Conservation (phyloP, 352 stramenopile genomes). For the Blastocystis sp. region DNA sequence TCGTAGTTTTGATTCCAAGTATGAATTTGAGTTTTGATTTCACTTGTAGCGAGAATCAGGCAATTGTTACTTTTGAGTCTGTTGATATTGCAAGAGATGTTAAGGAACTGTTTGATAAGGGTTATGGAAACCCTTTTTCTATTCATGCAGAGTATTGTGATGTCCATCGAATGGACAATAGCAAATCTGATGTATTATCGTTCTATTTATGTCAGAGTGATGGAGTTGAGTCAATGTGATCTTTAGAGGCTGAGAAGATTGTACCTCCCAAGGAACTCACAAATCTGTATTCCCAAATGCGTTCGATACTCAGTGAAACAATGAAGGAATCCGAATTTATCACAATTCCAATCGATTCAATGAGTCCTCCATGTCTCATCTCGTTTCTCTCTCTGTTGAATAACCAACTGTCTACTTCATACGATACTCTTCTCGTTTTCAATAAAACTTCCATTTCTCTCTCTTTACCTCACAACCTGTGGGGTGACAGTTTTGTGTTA, state of each 20-base stretch:
- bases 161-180: neutral
- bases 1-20: neutral
- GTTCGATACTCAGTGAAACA: neutral
- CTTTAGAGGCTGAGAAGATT: neutral
- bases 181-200: too few species aligned
- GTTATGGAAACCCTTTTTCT: neutral
- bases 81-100: neutral
- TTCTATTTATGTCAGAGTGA: too few species aligned
- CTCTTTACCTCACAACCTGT: slow-evolving; percentile 6
- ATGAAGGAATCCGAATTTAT: neutral
- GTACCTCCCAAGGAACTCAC: neutral
- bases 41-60: neutral
- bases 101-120: neutral
- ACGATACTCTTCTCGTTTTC: neutral
- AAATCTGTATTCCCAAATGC: neutral
- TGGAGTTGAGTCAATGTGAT: too few species aligned
- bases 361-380: neutral
- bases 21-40: neutral
- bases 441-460: neutral
- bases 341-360: neutral
- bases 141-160: neutral
- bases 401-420: neutral
- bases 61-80: neutral
- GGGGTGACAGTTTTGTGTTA: neutral
- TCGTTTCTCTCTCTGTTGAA: neutral